Conservation (phyloP, 129 eudicot species). For the Calendula officinalis region DNA sequence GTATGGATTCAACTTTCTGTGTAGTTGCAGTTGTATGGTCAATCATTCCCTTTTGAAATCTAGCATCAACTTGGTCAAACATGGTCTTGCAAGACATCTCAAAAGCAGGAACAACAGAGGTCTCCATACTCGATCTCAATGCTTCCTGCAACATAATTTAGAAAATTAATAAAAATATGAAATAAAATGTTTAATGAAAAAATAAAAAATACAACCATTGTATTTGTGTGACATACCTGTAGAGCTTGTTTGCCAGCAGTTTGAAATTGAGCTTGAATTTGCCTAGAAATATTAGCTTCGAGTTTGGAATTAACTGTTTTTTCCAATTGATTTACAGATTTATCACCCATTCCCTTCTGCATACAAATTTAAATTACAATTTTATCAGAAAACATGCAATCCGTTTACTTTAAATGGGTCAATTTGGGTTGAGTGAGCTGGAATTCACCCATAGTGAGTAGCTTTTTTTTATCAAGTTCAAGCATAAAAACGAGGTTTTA, state of each 20-base stretch:
- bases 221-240: conserved; percentile 49
- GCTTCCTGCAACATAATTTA: conserved; percentile 58
- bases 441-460: too few relatives aligned
- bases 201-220: too few relatives aligned
- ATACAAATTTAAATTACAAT: not conserved
- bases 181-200: too few relatives aligned
- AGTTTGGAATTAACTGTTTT: conserved; percentile 76
- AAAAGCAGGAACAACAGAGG: conserved; percentile 74
- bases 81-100: conserved; percentile 84
- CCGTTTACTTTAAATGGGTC: not conserved
- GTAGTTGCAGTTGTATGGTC: conserved; percentile 63
- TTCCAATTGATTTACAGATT: conserved; percentile 79
- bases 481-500: too few relatives aligned
- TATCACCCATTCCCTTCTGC: conserved; percentile 88
- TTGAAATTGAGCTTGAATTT: conserved; percentile 82
- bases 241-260: conserved; percentile 94
- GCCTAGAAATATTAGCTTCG: conserved; percentile 82
- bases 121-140: conserved; percentile 69
- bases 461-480: too few relatives aligned
- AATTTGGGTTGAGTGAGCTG: too few relatives aligned
- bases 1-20: conserved; percentile 68
- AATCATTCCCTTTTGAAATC: conserved; percentile 82
- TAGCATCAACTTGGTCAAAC: conserved; percentile 88
- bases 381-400: not conserved
- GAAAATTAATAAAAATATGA: not conserved